Base-by-base conservation (phyloP, 164 flowering plant genomes). In the Sextonia rubra region DNA sequence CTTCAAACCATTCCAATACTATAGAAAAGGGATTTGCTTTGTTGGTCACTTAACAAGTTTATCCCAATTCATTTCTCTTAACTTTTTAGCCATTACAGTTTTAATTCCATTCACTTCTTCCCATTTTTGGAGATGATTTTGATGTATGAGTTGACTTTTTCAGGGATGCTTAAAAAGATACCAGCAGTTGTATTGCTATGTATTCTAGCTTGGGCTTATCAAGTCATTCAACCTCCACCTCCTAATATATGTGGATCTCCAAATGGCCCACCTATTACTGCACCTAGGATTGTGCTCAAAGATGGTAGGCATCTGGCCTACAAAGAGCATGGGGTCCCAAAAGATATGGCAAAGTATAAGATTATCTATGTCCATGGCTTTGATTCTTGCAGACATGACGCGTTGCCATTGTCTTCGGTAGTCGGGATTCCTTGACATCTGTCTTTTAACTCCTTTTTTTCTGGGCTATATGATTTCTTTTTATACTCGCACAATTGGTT, bases 281-380 rank as follows among this genome's bases (percentile, higher is more conserved):
- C 89, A 61, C 81, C 90, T 14, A 83, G 92, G 72, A 80, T 90
- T 67, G 84, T 82, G 77, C 95, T 90, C 44, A 81, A 80, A 56
- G 93, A 90, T 84, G 95, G 95, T 68, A 89, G 95, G 70, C 79
- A 83, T 77, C 82, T 90, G 73, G 92, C 95, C 23, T 89, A 89
- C 84, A 83, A 85, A 76, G 92, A 90, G 74, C 78, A 82, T 70
- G 95, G 93, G 48, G 87, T 86, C 6, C 81, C 89, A 47, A 86
- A 77, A 79, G 91, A 83, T 6, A 69, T 24, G 27, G 92, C 95
- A 58, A 84, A 82, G 37, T 76, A 79, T 75, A 89, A 85, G 77
- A 81, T 89, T 68, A 71, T 90, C 26, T 80, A 30, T 68, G 76
- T 89, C 69, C 95, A 89, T 73, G 92, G 90, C 22, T 83, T 86